Conservation (phyloP, 306 rosid species). For the Abrus precatorius region DNA sequence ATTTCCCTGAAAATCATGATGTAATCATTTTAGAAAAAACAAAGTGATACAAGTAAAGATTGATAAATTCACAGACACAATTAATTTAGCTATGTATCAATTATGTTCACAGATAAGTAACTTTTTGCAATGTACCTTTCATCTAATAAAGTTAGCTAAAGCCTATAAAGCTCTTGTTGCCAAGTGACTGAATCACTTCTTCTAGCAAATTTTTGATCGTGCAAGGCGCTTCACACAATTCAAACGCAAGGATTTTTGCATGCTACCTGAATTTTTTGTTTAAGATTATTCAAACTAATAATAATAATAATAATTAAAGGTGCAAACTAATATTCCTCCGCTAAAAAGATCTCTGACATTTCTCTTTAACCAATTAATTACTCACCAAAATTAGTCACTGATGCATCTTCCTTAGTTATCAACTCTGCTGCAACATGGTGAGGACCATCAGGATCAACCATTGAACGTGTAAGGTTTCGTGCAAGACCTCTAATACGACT, state of each 20-base stretch:
- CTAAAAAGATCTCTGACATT: neutral
- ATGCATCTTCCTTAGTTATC: constrained; percentile 43
- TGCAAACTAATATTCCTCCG: neutral
- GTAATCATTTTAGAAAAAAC: neutral
- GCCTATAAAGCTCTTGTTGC: constrained; percentile 36
- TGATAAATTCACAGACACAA: neutral
- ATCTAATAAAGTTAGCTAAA: constrained; percentile 28
- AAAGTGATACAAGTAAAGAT: neutral
- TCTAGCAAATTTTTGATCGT: constrained; percentile 44
- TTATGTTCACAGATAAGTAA: constrained; percentile 17
- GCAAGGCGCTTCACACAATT: constrained; percentile 74
- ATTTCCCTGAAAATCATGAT: constrained; percentile 52
- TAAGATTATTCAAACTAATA: constrained; percentile 1
- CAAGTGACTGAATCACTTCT: constrained; percentile 43
- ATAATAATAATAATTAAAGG: neutral
- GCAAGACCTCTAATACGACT: constrained; percentile 70
- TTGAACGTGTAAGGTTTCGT: constrained; percentile 45
- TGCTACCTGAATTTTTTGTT: constrained; percentile 49
- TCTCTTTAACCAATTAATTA: constrained; percentile 21
- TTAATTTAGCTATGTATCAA: neutral
- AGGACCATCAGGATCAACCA: constrained; percentile 41
- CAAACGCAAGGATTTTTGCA: constrained; percentile 59
- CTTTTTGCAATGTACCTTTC: constrained; percentile 44
- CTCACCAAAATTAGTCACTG: constrained; percentile 54
- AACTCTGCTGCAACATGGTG: constrained; percentile 46